A percentile compares a stretch with the other conserved stretches of the same genome.
Evolutionary conservation across 1,139 yeast species (phyloP).

Genomic region (Protomyces inouyei): DNA sequence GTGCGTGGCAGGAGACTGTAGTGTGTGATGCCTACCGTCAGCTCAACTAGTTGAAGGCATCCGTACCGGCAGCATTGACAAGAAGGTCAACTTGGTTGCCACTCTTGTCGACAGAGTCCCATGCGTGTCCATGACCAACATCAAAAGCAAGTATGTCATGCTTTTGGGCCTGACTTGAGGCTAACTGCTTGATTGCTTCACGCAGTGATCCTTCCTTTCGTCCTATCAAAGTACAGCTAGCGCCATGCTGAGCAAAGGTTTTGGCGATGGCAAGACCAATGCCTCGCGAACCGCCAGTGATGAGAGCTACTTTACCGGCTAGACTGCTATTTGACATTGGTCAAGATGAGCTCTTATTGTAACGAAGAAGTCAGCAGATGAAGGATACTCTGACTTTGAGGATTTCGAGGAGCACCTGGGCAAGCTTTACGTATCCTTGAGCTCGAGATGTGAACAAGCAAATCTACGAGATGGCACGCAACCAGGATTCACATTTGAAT

Average conservation of each 20-base stretch:
- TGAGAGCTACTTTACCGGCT: slow-evolving; percentile 33
- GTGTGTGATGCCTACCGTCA: slow-evolving; percentile 57
- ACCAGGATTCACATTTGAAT: no score
- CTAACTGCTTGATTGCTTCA: slow-evolving; percentile 41
- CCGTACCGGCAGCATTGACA: slow-evolving; percentile 34
- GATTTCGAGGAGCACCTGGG: no score
- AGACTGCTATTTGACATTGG: background rate
- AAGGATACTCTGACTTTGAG: no score
- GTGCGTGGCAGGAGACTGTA: slow-evolving; percentile 51
- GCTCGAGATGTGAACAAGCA: no score
- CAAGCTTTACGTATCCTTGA: no score
- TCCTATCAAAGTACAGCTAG: slow-evolving; percentile 58
- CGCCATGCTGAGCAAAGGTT: slow-evolving; percentile 56
- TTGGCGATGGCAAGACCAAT: slow-evolving; percentile 66
- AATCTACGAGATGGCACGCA: no score
- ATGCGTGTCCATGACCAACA: slow-evolving; percentile 26
- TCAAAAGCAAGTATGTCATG: slow-evolving; percentile 41
- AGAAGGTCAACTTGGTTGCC: slow-evolving; percentile 29
- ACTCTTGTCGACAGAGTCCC: background rate
- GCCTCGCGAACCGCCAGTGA: slow-evolving; percentile 88
- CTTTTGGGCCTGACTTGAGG: slow-evolving; percentile 47
- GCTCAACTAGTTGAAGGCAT: background rate
- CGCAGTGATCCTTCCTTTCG: slow-evolving; percentile 46
- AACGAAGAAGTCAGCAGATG: no score
- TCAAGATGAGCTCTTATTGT: no score